Base-by-base conservation (phyloP, 2,329 filamentous ascomycete genomes). In the Sclerotinia subarctica region DNA sequence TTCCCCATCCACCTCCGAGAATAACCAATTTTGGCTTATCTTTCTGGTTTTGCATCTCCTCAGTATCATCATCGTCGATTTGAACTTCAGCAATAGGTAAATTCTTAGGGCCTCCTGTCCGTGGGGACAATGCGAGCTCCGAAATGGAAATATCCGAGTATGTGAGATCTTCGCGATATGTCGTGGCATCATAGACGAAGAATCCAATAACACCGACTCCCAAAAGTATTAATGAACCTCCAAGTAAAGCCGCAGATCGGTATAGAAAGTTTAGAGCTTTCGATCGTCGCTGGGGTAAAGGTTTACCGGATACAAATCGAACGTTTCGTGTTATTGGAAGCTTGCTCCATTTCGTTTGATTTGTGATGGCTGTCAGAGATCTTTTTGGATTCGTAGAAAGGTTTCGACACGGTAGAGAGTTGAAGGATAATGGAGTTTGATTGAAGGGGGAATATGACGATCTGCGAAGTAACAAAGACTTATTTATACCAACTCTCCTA, bases 21-120 rank as follows among this genome's bases (percentile, higher is more conserved):
- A 99, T 91, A 52, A 99, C 95, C 74, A 99, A 82, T 76, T 91
- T 92, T 5, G 95, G 95, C 82, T 99, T 99, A 76, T 94, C 86
- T 80, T 93, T 95, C 78, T 89, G 87, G 62, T 81, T 83, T 71
- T 83, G 84, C 80, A 89, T 93, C 68, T 86, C 85, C 19, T 89
- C 86, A 64, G 82, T 87, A 72, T 97, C 94, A 74, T 96, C 88
- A 76, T 98, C 95, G 76, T 97, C 94, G 52, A 99, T 88, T 70
- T 94, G 87, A 32, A 91, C 87, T 72, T 97, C 92, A 26, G 91
- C 89, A 69, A 99, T 95, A 1, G 94, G 95, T 46, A 99, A 81
- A 75, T 99, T 97, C 83, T 99, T 98, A 0, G 94, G 94, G 0
- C 95, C 95, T 67, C 95, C 95, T 69, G 85, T 85, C 71, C 89